These are phyloP conservation scores for Fonsecaea pedrosoi DNA, from an alignment of 2,329 filamentous ascomycete genomes.

Conservation along the genomic window DNA sequence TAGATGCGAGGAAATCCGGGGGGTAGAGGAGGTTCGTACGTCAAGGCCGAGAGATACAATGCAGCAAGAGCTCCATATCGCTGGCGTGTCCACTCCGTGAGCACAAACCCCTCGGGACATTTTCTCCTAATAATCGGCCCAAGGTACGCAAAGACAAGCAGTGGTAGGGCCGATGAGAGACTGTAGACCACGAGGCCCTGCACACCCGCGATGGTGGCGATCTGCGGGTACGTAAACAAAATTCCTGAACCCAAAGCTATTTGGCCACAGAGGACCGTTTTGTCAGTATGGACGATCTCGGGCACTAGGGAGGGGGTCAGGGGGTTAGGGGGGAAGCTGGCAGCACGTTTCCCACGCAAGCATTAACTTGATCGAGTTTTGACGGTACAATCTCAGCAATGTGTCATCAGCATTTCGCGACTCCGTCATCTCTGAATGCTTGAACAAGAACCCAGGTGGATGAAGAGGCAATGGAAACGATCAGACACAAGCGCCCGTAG, in stretches of 20 bases:
- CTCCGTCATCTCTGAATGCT: conserved; percentile 42
- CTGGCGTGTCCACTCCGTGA: conserved; percentile 84
- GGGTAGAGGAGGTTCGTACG: conserved; percentile 48
- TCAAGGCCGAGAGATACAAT: conserved; percentile 77
- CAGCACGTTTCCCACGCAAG: conserved; percentile 98
- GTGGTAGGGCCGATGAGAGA: conserved; percentile 72
- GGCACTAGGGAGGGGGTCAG: conserved; percentile 33
- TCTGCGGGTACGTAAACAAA: conserved; percentile 80
- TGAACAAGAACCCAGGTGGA: conserved; percentile 58
- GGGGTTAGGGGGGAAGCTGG: conserved; percentile 67
- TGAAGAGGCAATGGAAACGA: conserved; percentile 41
- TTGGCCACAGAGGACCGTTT: conserved; percentile 39
- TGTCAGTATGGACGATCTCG: conserved; percentile 44
- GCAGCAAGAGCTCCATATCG: conserved; percentile 74
- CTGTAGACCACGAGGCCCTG: conserved; percentile 81
- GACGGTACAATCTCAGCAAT: conserved; percentile 95
- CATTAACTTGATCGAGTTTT: conserved; percentile 98
- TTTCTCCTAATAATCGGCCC: conserved; percentile 75
- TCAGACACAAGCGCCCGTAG: conserved; percentile 78
- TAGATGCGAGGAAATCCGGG: conserved; percentile 15
- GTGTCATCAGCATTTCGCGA: conserved; percentile 27
- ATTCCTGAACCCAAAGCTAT: conserved; percentile 83
- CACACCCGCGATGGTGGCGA: conserved; percentile 78
- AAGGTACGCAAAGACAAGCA: conserved; percentile 75
- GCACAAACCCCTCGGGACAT: conserved; percentile 81